Percentiles rank a stretch among this genome's conserved stretches.
Evolutionary conservation across 2,329 filamentous ascomycete genomes (phyloP).

Genomic region (Ophidiomyces ophidiicola): DNA sequence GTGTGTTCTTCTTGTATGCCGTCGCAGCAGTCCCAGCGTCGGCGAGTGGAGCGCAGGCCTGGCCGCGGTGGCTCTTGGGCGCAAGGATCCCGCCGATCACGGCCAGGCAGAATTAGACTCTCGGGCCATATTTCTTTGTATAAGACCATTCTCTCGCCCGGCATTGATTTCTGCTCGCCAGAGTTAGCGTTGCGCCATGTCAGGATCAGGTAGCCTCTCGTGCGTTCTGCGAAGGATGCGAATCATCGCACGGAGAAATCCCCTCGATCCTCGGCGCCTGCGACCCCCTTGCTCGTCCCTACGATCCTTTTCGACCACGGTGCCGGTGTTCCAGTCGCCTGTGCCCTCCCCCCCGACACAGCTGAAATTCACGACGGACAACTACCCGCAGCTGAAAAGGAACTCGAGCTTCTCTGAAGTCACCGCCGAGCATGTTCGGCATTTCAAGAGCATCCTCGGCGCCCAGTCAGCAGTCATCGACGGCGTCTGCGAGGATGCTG

Average conservation of each 20-base stretch:
- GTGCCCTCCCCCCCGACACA: constrained; percentile 11
- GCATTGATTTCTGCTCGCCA: too few relatives aligned
- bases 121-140: too few relatives aligned
- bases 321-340: too few relatives aligned
- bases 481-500: constrained; percentile 59
- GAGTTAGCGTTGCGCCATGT: constrained; percentile 9
- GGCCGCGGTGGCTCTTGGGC: too few relatives aligned
- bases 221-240: constrained; percentile 10
- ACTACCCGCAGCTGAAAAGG: constrained; percentile 65
- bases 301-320: constrained; percentile 7
- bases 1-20: too few relatives aligned
- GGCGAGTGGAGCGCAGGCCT: too few relatives aligned
- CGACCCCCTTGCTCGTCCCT: constrained; percentile 2
- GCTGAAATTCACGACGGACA: constrained; percentile 70
- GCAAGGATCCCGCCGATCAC: too few relatives aligned
- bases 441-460: constrained; percentile 72
- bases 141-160: too few relatives aligned
- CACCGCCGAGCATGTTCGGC: constrained; percentile 64
- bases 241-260: background rate
- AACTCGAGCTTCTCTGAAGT: constrained; percentile 59
- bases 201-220: constrained; percentile 11
- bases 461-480: constrained; percentile 70
- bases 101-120: too few relatives aligned
- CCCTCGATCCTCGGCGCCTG: constrained; percentile 2
- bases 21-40: too few relatives aligned